phyloP scores from a whole-genome alignment of 2,329 filamentous ascomycete species.

The Dactylonectria estremocensis region DNA sequence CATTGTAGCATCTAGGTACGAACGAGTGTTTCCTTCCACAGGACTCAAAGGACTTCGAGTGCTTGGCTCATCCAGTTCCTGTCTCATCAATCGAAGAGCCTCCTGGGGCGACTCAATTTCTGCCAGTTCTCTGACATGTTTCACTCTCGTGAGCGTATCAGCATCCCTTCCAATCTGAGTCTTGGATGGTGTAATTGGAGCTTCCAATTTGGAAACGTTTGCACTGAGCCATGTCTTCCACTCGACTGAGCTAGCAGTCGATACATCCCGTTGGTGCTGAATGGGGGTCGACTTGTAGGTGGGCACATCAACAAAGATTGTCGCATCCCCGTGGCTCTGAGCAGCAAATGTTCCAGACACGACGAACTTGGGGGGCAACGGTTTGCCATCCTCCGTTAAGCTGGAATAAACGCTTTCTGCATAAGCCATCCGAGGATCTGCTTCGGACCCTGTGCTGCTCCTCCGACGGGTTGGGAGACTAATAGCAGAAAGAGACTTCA shows the following conservation, averaged over 20 bases:
- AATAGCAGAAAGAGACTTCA: slow-evolving; percentile 58
- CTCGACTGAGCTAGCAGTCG: slow-evolving; percentile 64
- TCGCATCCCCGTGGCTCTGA: slow-evolving; percentile 27
- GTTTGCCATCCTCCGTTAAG: slow-evolving; percentile 42
- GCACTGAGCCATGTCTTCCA: slow-evolving; percentile 71
- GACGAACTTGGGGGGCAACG: background rate
- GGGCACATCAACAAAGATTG: slow-evolving; percentile 17
- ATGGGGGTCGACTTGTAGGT: slow-evolving; percentile 40
- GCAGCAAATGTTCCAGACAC: background rate
- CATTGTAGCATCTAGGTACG: background rate
- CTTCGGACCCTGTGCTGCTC: slow-evolving; percentile 58
- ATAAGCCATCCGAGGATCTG: slow-evolving; percentile 56
- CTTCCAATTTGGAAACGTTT: slow-evolving; percentile 65
- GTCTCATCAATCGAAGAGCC: background rate
- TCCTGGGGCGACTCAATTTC: slow-evolving; percentile 60
- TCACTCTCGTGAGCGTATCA: slow-evolving; percentile 36
- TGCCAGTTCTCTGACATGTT: slow-evolving; percentile 65
- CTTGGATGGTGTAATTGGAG: slow-evolving; percentile 33
- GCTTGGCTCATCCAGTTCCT: background rate
- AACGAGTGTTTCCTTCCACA: slow-evolving; percentile 30
- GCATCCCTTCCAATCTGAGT: slow-evolving; percentile 18
- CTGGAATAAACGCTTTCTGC: slow-evolving; percentile 67
- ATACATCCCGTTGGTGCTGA: slow-evolving; percentile 54
- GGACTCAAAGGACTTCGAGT: slow-evolving; percentile 33
- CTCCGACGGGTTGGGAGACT: slow-evolving; percentile 58